Percentiles rank a stretch among this genome's conserved stretches.
Evolutionary conservation across 495 filamentous ascomycete genomes (phyloP).

Genomic region (Delitschia confertaspora): DNA sequence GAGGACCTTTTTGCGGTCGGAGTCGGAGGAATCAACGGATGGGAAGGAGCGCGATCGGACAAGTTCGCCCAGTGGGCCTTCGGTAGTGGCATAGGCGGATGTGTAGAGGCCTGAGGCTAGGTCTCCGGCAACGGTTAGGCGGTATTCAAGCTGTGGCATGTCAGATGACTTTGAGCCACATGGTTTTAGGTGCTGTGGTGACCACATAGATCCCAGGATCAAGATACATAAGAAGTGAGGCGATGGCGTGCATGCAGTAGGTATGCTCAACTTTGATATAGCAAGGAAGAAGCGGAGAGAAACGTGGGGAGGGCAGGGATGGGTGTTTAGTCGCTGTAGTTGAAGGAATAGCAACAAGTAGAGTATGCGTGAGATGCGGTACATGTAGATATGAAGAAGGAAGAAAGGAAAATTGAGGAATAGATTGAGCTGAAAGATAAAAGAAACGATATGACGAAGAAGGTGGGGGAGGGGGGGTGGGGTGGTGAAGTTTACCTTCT

Average conservation of each 20-base stretch:
- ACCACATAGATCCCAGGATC: neutral
- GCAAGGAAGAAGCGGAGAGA: no score
- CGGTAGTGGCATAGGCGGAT: constrained; percentile 38
- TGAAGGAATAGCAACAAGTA: no score
- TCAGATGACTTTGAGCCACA: constrained; percentile 12
- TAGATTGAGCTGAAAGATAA: neutral
- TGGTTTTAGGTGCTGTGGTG: neutral
- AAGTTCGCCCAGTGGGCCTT: constrained; percentile 41
- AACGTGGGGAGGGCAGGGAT: no score
- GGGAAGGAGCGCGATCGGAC: constrained; percentile 12
- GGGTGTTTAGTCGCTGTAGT: no score
- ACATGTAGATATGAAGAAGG: no score
- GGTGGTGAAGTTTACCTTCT: constrained; percentile 55
- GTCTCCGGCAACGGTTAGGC: constrained; percentile 68
- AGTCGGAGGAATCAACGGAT: constrained; percentile 40
- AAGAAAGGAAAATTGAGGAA: constrained; percentile 1
- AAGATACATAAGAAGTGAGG: neutral
- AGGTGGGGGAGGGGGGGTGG: neutral
- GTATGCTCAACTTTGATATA: no score
- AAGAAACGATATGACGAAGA: neutral
- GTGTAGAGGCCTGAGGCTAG: constrained; percentile 74
- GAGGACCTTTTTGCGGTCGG: constrained; percentile 52
- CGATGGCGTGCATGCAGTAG: neutral
- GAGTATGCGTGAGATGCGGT: no score
- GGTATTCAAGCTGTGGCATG: constrained; percentile 61